phyloP scores from a whole-genome alignment of 768 basidiomycete genomes.

The Mycena haematopus region DNA sequence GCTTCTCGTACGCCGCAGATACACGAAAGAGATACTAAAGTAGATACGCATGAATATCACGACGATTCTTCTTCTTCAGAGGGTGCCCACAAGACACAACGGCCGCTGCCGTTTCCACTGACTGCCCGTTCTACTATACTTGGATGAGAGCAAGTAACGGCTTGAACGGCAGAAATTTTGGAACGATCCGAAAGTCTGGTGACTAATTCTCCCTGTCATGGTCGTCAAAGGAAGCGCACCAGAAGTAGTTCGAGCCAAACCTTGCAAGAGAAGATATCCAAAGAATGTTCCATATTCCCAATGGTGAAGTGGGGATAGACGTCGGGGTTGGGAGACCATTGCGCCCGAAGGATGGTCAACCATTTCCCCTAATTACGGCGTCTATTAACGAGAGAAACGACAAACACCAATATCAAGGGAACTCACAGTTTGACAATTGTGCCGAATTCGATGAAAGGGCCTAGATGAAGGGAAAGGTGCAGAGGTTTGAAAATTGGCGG shows the following conservation, averaged over 20 bases:
- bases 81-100: slow-evolving; percentile 83
- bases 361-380: slow-evolving; percentile 68
- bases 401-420: background rate
- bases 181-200: slow-evolving; percentile 62
- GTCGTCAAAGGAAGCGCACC: background rate
- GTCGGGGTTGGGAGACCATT: slow-evolving; percentile 81
- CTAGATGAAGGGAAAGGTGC: slow-evolving; percentile 63
- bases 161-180: slow-evolving; percentile 84
- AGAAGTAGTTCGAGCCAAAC: slow-evolving; percentile 39
- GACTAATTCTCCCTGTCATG: slow-evolving; percentile 69
- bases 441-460: slow-evolving; percentile 67
- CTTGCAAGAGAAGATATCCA: slow-evolving; percentile 78
- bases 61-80: slow-evolving; percentile 23
- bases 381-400: background rate
- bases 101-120: slow-evolving; percentile 80
- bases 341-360: slow-evolving; percentile 78
- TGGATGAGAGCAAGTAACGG: slow-evolving; percentile 91
- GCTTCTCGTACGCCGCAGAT: too few species aligned
- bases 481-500: slow-evolving; percentile 52
- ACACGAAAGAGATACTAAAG: too few species aligned
- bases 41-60: too few species aligned
- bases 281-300: slow-evolving; percentile 78
- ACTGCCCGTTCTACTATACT: slow-evolving; percentile 74
- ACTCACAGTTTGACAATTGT: slow-evolving; percentile 83
- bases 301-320: slow-evolving; percentile 88